Conservation (phyloP, 2,329 filamentous ascomycete species). For the Trichoderma sp. region DNA sequence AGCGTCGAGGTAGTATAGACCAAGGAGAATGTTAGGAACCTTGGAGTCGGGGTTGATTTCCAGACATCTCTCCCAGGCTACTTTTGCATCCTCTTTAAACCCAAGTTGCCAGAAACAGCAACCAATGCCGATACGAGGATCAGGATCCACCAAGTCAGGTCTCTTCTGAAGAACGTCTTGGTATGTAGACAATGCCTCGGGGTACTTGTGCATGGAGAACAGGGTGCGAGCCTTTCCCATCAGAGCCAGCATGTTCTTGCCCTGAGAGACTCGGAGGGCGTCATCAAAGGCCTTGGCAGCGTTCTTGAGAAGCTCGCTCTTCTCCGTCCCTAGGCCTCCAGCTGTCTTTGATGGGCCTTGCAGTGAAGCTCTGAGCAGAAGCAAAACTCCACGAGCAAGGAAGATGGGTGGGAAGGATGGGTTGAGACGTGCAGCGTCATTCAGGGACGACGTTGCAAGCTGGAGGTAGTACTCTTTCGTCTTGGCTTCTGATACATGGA, state of each 20-base stretch:
- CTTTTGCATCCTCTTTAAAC: slow-evolving; percentile 87
- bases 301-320: slow-evolving; percentile 75
- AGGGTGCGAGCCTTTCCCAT: slow-evolving; percentile 85
- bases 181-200: slow-evolving; percentile 78
- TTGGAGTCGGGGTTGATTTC: slow-evolving; percentile 82
- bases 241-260: slow-evolving; percentile 86
- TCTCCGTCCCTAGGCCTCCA: slow-evolving; percentile 66
- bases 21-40: slow-evolving; percentile 84
- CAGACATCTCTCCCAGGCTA: slow-evolving; percentile 83
- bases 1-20: slow-evolving; percentile 82
- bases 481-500: slow-evolving; percentile 67
- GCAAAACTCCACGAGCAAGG: slow-evolving; percentile 84
- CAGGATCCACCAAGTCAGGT: slow-evolving; percentile 84
- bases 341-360: slow-evolving; percentile 70
- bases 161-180: slow-evolving; percentile 84
- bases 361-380: slow-evolving; percentile 81
- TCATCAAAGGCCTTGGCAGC: slow-evolving; percentile 95
- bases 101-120: slow-evolving; percentile 97
- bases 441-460: slow-evolving; percentile 83
- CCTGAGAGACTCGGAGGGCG: slow-evolving; percentile 77
- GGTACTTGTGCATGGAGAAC: slow-evolving; percentile 82
- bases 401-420: slow-evolving; percentile 89
- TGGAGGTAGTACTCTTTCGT: slow-evolving; percentile 94
- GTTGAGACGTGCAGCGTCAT: slow-evolving; percentile 93
- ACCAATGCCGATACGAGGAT: slow-evolving; percentile 92